A percentile compares a stretch with the other conserved stretches of the same genome.
phyloP scores from a whole-genome alignment of 2,329 filamentous ascomycete species.

The Metarhizium sp. region DNA sequence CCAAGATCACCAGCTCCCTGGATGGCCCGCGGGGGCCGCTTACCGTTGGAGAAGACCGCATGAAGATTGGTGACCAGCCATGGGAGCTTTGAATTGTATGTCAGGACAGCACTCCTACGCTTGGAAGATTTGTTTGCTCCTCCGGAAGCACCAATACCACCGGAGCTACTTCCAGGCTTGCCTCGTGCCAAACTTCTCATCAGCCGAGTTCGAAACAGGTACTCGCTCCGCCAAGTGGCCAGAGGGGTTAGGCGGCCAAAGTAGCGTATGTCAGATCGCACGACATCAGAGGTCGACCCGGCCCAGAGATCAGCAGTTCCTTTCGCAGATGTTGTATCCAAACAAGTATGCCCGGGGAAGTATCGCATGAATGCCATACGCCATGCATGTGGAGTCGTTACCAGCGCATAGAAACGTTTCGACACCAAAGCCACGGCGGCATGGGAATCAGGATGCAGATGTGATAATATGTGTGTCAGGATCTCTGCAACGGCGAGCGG shows the following conservation, averaged over 20 bases:
- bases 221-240: slow-evolving; percentile 95
- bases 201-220: slow-evolving; percentile 77
- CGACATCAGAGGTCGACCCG: slow-evolving; percentile 38
- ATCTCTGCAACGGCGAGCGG: slow-evolving; percentile 53
- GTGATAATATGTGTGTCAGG: slow-evolving; percentile 81
- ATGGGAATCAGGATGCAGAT: slow-evolving; percentile 78
- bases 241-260: slow-evolving; percentile 76
- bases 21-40: slow-evolving; percentile 68
- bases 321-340: slow-evolving; percentile 21
- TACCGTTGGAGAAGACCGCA: slow-evolving; percentile 62
- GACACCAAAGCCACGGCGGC: slow-evolving; percentile 78
- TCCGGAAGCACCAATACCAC: slow-evolving; percentile 41
- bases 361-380: slow-evolving; percentile 83
- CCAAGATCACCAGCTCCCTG: slow-evolving; percentile 76
- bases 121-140: slow-evolving; percentile 45
- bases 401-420: slow-evolving; percentile 73
- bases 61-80: slow-evolving; percentile 74
- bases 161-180: slow-evolving; percentile 56
- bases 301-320: slow-evolving; percentile 30
- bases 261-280: slow-evolving; percentile 64
- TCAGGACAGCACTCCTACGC: slow-evolving; percentile 64
- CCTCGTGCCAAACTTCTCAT: slow-evolving; percentile 73
- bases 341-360: slow-evolving; percentile 62
- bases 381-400: slow-evolving; percentile 91
- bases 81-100: slow-evolving; percentile 76